Evolutionary conservation across 2,329 filamentous ascomycete species (phyloP).

Genomic region (Colletotrichum scovillei): DNA sequence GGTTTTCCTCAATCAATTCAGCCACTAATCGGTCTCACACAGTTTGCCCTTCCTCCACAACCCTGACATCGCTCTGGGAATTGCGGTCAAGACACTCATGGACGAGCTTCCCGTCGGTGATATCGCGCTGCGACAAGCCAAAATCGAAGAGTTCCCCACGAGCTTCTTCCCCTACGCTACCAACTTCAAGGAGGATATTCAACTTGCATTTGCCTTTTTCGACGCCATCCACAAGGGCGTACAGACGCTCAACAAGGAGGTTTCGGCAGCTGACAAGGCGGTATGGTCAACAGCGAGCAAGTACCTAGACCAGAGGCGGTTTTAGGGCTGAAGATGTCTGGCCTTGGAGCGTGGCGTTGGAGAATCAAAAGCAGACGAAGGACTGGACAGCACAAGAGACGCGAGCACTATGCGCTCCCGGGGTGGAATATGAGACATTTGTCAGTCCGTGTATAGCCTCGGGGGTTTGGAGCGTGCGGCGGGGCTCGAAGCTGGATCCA

Average conservation of each 20-base stretch:
- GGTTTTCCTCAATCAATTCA: slow-evolving; percentile 34
- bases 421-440: slow-evolving; percentile 29
- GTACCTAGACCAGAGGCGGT: slow-evolving; percentile 61
- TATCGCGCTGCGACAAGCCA: slow-evolving; percentile 55
- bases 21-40: slow-evolving; percentile 18
- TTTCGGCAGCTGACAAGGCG: slow-evolving; percentile 58
- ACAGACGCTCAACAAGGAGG: slow-evolving; percentile 61
- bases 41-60: slow-evolving; percentile 76
- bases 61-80: slow-evolving; percentile 80
- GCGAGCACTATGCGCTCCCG: slow-evolving; percentile 4
- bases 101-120: slow-evolving; percentile 75
- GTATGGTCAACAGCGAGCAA: slow-evolving; percentile 66
- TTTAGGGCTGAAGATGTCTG: slow-evolving; percentile 41
- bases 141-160: slow-evolving; percentile 62
- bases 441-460: slow-evolving; percentile 25
- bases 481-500: slow-evolving; percentile 1
- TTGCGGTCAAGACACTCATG: slow-evolving; percentile 83
- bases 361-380: slow-evolving; percentile 32
- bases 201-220: slow-evolving; percentile 68
- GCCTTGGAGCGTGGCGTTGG: slow-evolving; percentile 35
- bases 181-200: slow-evolving; percentile 69
- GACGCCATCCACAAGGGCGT: slow-evolving; percentile 67
- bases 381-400: slow-evolving; percentile 24
- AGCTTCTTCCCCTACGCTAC: slow-evolving; percentile 69
- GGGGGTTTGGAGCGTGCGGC: neutral